A percentile compares a stretch with the other conserved stretches of the same genome.
phyloP scores from a whole-genome alignment of 2,329 filamentous ascomycete genomes.

The Aschersonia sp. region DNA sequence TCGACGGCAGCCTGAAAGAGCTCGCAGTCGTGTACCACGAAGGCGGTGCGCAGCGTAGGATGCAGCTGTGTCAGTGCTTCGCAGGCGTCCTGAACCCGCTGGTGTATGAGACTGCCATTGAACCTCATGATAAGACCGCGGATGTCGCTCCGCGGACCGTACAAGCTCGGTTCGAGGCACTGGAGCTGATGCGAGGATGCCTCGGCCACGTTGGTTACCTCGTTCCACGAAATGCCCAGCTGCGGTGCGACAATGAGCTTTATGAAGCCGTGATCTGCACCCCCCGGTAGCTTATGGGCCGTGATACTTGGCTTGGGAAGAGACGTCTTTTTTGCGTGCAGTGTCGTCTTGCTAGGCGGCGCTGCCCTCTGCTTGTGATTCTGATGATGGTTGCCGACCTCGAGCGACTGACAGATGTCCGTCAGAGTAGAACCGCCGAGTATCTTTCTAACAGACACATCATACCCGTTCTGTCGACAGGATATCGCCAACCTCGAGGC shows the following conservation, averaged over 20 bases:
- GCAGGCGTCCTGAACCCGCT: slow-evolving; percentile 31
- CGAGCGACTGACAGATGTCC: slow-evolving; percentile 26
- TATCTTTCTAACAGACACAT: slow-evolving; percentile 26
- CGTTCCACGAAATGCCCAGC: slow-evolving; percentile 23
- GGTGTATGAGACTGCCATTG: slow-evolving; percentile 24
- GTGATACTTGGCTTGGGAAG: slow-evolving; percentile 2
- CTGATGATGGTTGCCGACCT: slow-evolving; percentile 4
- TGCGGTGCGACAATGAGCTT: slow-evolving; percentile 26
- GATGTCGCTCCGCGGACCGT: slow-evolving; percentile 27
- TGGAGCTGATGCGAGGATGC: slow-evolving; percentile 32
- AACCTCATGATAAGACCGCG: slow-evolving; percentile 34
- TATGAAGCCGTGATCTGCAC: slow-evolving; percentile 19
- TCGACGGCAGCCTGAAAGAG: slow-evolving; percentile 34
- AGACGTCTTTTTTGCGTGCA: not conserved
- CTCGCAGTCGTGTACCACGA: slow-evolving; percentile 29
- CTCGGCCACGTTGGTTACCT: slow-evolving; percentile 32
- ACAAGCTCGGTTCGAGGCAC: slow-evolving; percentile 32
- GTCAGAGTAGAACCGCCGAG: slow-evolving; percentile 25
- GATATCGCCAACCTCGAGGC: slow-evolving; percentile 27
- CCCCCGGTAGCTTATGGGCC: slow-evolving; percentile 4
- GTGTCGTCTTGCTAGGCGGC: not conserved
- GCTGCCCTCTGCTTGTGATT: not conserved
- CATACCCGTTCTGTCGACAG: slow-evolving; percentile 27
- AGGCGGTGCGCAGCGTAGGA: slow-evolving; percentile 39
- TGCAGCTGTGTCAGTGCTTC: slow-evolving; percentile 27